Evolutionary conservation across 2,329 filamentous ascomycete species (phyloP), one percentile per base, ranked within the genome.

Genomic region (Cercospora beticola): DNA sequence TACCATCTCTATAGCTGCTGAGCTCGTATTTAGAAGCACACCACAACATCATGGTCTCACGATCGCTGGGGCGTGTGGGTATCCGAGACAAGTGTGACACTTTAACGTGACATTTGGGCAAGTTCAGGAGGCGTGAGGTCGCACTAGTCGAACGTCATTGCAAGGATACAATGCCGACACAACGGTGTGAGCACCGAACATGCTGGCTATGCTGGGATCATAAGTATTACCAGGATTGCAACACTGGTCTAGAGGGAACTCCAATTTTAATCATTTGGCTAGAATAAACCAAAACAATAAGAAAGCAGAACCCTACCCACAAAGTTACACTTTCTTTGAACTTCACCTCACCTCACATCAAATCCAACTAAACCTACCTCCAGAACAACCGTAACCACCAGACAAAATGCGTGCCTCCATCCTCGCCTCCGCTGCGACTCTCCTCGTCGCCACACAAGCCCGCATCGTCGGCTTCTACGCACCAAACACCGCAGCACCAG

Each of bases 401-500:
- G 26, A 3, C 58, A 61, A 56, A 8, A 70, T 66, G 56, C 66
- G 63, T 57, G 43, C 63, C 66, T 46, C 70, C 26, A 54, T 66
- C 43, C 49, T 69, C 58, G 30, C 66, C 62, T 52, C 69, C 56
- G 62, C 62, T 14, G 63, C 67, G 21, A 46, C 57, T 36, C 36
- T 69, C 9, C 59, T 68, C 49, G 43, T 62, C 61, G 31, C 62
- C 36, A 64, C 80, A 56, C 73, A 75, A 49, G 82, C 82, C 66
- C 79, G 81, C 71, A 83, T 85, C 69, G 72, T 72, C 66, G 82
- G 83, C 76, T 80, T 85, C 73, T 74, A 79, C 16, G 77, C 81
- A 16, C 83, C 83, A 1, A 66, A 76, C 8, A 82, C 78, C 46
- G 78, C 85, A 69, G 75, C 74, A 36, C 79, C 82, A 4, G 81